phyloP scores from a whole-genome alignment of 768 basidiomycete species.

The Cystofilobasidium capitatum region DNA sequence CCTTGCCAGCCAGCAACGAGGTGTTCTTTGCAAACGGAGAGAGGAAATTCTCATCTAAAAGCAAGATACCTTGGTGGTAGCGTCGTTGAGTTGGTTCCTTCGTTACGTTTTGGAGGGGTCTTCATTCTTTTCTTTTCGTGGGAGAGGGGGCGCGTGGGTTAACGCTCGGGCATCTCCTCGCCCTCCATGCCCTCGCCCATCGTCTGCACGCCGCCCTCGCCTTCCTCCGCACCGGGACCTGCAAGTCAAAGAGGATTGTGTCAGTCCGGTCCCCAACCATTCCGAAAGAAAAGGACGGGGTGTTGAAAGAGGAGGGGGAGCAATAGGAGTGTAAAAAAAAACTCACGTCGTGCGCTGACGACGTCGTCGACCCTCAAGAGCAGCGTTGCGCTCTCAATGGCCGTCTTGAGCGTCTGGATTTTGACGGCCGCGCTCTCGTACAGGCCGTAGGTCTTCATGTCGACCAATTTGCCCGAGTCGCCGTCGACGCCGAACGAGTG shows the following conservation, averaged over 20 bases:
- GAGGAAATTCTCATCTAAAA: no score
- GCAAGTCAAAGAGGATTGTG: not conserved
- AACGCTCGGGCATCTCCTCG: slow-evolving; percentile 20
- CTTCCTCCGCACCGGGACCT: not conserved
- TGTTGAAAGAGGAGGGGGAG: not conserved
- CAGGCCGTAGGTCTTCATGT: slow-evolving; percentile 89
- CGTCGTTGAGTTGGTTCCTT: no score
- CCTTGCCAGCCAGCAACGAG: no score
- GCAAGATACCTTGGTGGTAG: no score
- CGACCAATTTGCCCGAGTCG: slow-evolving; percentile 86
- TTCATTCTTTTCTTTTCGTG: no score
- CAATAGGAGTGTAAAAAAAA: not conserved
- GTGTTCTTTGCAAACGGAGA: no score
- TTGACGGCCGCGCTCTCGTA: slow-evolving; percentile 96
- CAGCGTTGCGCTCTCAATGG: slow-evolving; percentile 90
- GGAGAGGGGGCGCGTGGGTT: no score
- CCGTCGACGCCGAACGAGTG: slow-evolving; percentile 90
- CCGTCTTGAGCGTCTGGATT: slow-evolving; percentile 95
- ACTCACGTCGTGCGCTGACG: slow-evolving; percentile 41
- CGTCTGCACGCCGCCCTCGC: slow-evolving; percentile 22
- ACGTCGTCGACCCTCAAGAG: slow-evolving; percentile 88
- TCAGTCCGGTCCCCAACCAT: not conserved
- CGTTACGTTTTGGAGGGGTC: no score
- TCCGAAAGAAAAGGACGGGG: not conserved
- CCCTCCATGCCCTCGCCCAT: slow-evolving; percentile 20